These are phyloP conservation scores for Marvania coccoides DNA, from an alignment of 139 green algal species.

Conservation along the genomic window DNA sequence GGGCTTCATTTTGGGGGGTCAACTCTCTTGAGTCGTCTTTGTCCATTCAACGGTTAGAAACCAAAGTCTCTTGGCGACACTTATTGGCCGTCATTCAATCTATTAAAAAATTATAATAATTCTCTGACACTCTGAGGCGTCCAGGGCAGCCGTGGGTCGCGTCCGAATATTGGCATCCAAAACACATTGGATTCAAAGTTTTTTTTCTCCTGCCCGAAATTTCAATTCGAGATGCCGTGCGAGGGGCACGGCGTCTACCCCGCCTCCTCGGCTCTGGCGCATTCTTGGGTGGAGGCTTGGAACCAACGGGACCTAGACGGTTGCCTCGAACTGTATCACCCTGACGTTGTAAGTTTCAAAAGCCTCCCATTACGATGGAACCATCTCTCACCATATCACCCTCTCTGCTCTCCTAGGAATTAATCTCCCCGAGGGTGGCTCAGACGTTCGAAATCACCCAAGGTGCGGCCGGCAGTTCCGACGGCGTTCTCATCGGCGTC, in stretches of 20 bases:
- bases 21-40: too few relatives aligned
- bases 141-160: too few relatives aligned
- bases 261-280: not conserved
- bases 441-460: not conserved
- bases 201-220: too few relatives aligned
- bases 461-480: not conserved
- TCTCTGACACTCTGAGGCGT: too few relatives aligned
- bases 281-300: not conserved
- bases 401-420: not conserved
- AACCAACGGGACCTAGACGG: not conserved
- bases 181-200: too few relatives aligned
- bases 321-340: not conserved
- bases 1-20: not conserved
- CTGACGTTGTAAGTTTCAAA: not conserved
- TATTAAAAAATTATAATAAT: too few relatives aligned
- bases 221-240: too few relatives aligned
- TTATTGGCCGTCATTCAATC: too few relatives aligned
- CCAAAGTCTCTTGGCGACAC: too few relatives aligned
- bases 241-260: not conserved
- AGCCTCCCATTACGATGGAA: not conserved
- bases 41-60: too few relatives aligned
- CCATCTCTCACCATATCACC: not conserved
- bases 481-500: not conserved
- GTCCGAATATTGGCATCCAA: too few relatives aligned
- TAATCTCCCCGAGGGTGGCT: not conserved